Percentiles rank a stretch among this genome's conserved stretches.
These are phyloP conservation scores for Phytophthora cactorum DNA, from an alignment of 352 stramenopile species.

Conservation along the genomic window DNA sequence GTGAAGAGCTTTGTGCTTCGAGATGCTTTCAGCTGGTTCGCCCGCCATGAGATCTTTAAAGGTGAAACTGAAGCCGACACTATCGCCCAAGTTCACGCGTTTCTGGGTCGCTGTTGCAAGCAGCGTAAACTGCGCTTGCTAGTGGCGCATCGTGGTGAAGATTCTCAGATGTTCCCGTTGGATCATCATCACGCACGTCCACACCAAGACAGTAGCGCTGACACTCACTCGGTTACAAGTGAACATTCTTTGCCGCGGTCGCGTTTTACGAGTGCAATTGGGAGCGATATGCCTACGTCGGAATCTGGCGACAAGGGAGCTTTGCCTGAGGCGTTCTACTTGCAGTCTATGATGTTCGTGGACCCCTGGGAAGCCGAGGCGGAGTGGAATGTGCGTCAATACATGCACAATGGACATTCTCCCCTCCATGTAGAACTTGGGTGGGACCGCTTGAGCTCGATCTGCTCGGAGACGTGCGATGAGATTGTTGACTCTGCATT, in stretches of 20 bases:
- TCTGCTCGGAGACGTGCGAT: constrained; percentile 71
- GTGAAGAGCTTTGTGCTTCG: constrained; percentile 76
- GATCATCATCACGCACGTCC: constrained; percentile 18
- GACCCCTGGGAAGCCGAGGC: constrained; percentile 85
- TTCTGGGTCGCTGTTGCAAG: constrained; percentile 81
- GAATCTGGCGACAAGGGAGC: constrained; percentile 19
- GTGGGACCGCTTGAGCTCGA: constrained; percentile 73
- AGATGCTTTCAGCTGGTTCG: constrained; percentile 76
- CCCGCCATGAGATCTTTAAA: constrained; percentile 52
- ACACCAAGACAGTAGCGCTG: constrained; percentile 13
- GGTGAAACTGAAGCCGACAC: constrained; percentile 24
- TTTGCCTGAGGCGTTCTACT: constrained; percentile 30
- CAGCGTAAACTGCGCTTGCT: constrained; percentile 72
- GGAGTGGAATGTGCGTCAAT: constrained; percentile 57
- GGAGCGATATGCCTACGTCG: constrained; percentile 16
- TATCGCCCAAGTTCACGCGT: constrained; percentile 45
- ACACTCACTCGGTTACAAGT: constrained; percentile 6
- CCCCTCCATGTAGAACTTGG: constrained; percentile 74
- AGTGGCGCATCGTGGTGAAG: constrained; percentile 59
- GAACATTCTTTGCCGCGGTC: constrained; percentile 9
- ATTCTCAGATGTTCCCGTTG: constrained; percentile 58
- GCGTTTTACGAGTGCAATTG: constrained; percentile 17
- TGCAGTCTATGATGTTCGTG: constrained; percentile 86
- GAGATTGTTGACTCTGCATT: constrained; percentile 69
- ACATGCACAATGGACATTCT: constrained; percentile 60